Conservation (phyloP, 148 eudicot species). For the Chenopodium berlandieri region DNA sequence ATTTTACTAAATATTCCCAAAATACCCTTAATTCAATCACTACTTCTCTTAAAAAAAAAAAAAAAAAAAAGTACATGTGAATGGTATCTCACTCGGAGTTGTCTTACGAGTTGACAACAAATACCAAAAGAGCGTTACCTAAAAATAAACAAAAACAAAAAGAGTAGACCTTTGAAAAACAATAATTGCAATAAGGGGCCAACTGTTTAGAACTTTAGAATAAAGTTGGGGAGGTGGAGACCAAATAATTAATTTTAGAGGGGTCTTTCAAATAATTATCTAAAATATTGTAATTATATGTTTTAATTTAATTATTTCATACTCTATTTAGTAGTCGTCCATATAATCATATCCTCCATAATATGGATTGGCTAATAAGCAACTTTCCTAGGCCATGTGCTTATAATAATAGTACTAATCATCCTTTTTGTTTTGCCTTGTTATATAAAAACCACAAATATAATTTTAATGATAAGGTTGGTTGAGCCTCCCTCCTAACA, state of each 20-base stretch:
- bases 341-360: slow-evolving; percentile 19
- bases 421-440: slow-evolving; percentile 29
- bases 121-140: background rate
- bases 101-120: slow-evolving; percentile 27
- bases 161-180: background rate
- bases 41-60: too few species aligned
- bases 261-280: background rate
- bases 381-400: slow-evolving; percentile 33
- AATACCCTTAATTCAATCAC: too few species aligned
- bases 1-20: too few species aligned
- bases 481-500: slow-evolving; percentile 21
- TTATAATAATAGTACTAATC: slow-evolving; percentile 19
- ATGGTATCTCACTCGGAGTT: slow-evolving; percentile 18
- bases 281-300: background rate
- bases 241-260: slow-evolving; percentile 3
- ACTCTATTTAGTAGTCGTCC: background rate
- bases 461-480: slow-evolving; percentile 30
- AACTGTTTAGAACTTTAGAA: slow-evolving; percentile 15
- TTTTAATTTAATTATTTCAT: background rate
- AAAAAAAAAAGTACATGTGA: slow-evolving; percentile 12
- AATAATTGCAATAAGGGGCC: slow-evolving; percentile 17
- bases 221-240: slow-evolving; percentile 4
- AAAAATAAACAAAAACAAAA: background rate
- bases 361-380: slow-evolving; percentile 28
- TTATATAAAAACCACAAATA: slow-evolving; percentile 7